These are phyloP conservation scores for Chlorokybus atmophyticus DNA, from an alignment of 139 green algal species.

Conservation along the genomic window DNA sequence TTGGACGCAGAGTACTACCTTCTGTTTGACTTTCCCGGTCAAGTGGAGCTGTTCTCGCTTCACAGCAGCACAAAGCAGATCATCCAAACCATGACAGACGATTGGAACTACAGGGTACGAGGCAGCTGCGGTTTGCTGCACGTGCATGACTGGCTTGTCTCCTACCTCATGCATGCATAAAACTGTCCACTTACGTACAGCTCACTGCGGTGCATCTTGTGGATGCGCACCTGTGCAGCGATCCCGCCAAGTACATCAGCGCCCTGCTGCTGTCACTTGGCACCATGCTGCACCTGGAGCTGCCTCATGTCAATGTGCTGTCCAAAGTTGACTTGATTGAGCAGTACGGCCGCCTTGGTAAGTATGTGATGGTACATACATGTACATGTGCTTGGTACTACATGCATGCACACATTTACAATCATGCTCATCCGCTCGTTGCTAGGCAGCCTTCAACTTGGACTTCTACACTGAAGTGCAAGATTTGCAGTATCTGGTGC, in stretches of 20 bases:
- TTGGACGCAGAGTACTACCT: constrained; percentile 54
- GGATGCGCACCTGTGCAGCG: constrained; percentile 67
- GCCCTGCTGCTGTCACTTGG: constrained; percentile 50
- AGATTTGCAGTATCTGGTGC: no score
- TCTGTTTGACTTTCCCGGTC: constrained; percentile 72
- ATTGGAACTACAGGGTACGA: constrained; percentile 35
- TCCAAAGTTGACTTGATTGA: constrained; percentile 93
- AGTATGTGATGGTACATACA: no score
- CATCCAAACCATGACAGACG: constrained; percentile 13
- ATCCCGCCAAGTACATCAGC: constrained; percentile 65
- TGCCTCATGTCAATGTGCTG: constrained; percentile 93
- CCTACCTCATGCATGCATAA: no score
- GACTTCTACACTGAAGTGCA: no score
- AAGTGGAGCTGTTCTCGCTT: constrained; percentile 48
- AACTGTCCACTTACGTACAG: constrained; percentile 9
- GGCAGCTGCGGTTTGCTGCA: no score
- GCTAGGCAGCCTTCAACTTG: no score
- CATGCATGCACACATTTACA: no score
- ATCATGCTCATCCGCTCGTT: no score
- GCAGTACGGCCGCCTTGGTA: constrained; percentile 68
- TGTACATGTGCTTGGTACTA: no score
- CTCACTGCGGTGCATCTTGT: constrained; percentile 63
- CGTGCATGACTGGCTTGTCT: no score
- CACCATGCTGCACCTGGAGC: constrained; percentile 93
- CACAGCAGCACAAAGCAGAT: constrained; percentile 19